A percentile compares a stretch with the other conserved stretches of the same genome.
Conservation (phyloP, 495 filamentous ascomycete genomes). For the Chlorociboria aeruginascens region DNA sequence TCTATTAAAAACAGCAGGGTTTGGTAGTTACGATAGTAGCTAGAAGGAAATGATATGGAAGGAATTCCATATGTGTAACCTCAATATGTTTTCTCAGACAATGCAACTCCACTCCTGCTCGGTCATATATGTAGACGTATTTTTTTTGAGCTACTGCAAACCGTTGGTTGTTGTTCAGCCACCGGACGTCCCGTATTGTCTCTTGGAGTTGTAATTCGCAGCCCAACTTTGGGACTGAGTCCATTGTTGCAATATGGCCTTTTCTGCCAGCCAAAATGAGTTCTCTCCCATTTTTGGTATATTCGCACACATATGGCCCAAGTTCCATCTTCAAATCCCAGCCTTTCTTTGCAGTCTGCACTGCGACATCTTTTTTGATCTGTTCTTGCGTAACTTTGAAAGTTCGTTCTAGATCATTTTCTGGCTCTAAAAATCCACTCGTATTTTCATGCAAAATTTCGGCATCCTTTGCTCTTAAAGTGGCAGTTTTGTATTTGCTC, state of each 20-base stretch:
- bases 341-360: constrained; percentile 74
- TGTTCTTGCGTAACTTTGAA: constrained; percentile 87
- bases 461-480: constrained; percentile 77
- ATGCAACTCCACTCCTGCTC: constrained; percentile 79
- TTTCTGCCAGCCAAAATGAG: constrained; percentile 79
- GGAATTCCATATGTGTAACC: constrained; percentile 88
- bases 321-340: constrained; percentile 79
- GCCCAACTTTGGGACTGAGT: constrained; percentile 70
- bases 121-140: constrained; percentile 89
- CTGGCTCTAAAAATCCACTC: constrained; percentile 79
- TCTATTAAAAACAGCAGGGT: neutral
- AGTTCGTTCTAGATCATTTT: constrained; percentile 77
- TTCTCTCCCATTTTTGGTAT: constrained; percentile 77
- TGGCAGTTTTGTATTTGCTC: constrained; percentile 65
- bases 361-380: constrained; percentile 57
- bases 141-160: constrained; percentile 99
- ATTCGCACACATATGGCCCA: constrained; percentile 80
- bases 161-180: constrained; percentile 91
- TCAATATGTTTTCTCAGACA: constrained; percentile 81
- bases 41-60: constrained; percentile 92
- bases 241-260: constrained; percentile 92
- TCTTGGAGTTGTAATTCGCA: constrained; percentile 86
- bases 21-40: constrained; percentile 57
- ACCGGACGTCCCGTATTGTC: constrained; percentile 78
- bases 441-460: constrained; percentile 87